A percentile compares a stretch with the other conserved stretches of the same genome.
Conservation (phyloP, 148 eudicot species). For the Dianthus caryophyllus region DNA sequence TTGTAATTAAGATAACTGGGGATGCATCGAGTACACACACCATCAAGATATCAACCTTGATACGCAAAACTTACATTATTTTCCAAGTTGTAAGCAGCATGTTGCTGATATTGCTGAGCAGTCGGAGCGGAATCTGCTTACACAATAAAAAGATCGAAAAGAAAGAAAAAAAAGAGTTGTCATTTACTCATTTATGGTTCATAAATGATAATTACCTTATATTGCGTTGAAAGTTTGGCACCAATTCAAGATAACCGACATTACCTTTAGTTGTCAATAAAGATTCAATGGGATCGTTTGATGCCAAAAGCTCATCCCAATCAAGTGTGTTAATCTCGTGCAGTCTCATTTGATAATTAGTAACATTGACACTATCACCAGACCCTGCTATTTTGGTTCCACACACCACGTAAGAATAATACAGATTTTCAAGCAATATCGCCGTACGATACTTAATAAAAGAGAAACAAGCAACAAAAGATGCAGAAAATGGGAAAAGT, state of each 20-base stretch:
- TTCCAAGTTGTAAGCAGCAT: conserved; percentile 30
- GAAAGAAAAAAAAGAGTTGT: conserved; percentile 16
- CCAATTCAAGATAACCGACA: conserved; percentile 9
- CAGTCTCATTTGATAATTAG: conserved; percentile 60
- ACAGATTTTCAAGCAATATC: background rate
- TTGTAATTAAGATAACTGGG: conserved; percentile 2
- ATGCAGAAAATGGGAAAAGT: background rate
- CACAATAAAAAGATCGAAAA: background rate
- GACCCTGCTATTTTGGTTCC: conserved; percentile 30
- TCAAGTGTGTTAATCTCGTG: conserved; percentile 91
- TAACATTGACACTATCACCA: conserved; percentile 38
- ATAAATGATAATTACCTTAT: background rate
- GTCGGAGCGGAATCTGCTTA: conserved; percentile 38
- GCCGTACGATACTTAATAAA: no score
- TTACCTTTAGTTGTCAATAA: conserved; percentile 44
- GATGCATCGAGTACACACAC: background rate
- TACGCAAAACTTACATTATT: conserved; percentile 48
- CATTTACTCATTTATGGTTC: no score
- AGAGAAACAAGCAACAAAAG: background rate
- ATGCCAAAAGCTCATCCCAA: conserved; percentile 91
- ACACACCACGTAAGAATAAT: conserved; percentile 12
- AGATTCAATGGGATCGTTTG: conserved; percentile 50
- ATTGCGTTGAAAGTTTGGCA: background rate
- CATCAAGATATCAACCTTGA: background rate
- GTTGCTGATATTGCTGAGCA: conserved; percentile 39